phyloP scores from a whole-genome alignment of 1,284 basidiomycete species.

The Testicularia cyperi region DNA sequence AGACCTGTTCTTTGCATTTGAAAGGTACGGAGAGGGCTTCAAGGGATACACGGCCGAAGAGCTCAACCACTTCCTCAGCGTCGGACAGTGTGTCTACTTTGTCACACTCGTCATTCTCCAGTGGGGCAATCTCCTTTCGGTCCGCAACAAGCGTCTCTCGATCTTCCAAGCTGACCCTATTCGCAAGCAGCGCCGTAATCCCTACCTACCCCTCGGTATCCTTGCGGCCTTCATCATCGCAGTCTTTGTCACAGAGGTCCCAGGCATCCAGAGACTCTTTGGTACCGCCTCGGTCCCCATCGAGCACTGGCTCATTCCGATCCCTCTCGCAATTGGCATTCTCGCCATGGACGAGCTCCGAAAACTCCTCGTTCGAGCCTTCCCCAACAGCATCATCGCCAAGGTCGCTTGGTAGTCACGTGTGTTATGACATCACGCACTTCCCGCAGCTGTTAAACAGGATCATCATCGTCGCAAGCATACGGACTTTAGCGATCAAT shows the following conservation, averaged over 20 bases:
- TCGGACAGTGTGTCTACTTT: constrained; percentile 62
- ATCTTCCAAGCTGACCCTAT: constrained; percentile 56
- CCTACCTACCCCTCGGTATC: constrained; percentile 37
- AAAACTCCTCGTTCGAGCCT: constrained; percentile 50
- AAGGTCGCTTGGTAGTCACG: constrained; percentile 55
- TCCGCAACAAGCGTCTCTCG: constrained; percentile 64
- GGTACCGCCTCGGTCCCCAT: constrained; percentile 61
- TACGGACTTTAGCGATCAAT: no score
- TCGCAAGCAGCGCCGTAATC: constrained; percentile 27
- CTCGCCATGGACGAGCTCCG: constrained; percentile 58
- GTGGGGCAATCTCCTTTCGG: constrained; percentile 63
- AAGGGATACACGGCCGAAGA: constrained; percentile 57
- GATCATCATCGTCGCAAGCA: no score
- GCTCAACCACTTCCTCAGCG: constrained; percentile 61
- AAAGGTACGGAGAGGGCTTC: constrained; percentile 63
- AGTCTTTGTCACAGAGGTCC: constrained; percentile 48
- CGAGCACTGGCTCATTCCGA: constrained; percentile 65
- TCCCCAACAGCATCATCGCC: constrained; percentile 52
- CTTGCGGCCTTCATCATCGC: constrained; percentile 35
- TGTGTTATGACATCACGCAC: no score
- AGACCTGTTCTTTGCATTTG: constrained; percentile 27
- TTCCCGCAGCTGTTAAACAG: no score
- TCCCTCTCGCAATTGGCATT: constrained; percentile 62
- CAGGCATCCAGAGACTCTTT: constrained; percentile 49
- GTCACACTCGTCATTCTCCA: constrained; percentile 72